Conservation (phyloP, 83 land plant genomes). For the Picea mariana region DNA sequence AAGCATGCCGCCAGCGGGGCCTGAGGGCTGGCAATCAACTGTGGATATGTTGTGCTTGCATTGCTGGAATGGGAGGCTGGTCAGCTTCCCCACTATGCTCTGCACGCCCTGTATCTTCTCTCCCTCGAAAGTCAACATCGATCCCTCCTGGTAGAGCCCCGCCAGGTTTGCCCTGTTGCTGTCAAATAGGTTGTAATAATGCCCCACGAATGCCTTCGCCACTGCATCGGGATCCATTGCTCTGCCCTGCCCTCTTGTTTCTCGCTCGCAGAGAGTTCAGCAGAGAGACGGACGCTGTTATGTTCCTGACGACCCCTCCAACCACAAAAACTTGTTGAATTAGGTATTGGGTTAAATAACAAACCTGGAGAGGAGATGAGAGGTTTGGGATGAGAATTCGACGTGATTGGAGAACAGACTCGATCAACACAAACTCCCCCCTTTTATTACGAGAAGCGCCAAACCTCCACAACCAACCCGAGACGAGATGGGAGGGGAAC, state of each 20-base stretch:
- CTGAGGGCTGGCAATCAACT: neutral
- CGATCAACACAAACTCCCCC: too few species aligned
- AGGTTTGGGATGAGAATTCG: too few species aligned
- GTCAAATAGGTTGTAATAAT: slow-evolving; percentile 74
- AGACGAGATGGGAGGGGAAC: too few species aligned
- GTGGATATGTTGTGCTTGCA: slow-evolving; percentile 7
- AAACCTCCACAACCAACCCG: too few species aligned
- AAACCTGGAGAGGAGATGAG: too few species aligned
- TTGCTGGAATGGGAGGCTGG: slow-evolving; percentile 20
- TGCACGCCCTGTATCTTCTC: slow-evolving; percentile 57
- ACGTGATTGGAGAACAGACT: too few species aligned
- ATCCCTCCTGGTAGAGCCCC: slow-evolving; percentile 57
- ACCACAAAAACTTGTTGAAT: too few species aligned
- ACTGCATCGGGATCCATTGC: slow-evolving; percentile 49
- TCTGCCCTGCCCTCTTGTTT: neutral
- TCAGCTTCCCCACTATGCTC: slow-evolving; percentile 29
- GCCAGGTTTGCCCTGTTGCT: slow-evolving; percentile 46
- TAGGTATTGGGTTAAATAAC: too few species aligned
- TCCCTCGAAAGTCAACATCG: slow-evolving; percentile 88
- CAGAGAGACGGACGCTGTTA: too few species aligned
- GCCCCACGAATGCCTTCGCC: slow-evolving; percentile 43
- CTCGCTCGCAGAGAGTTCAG: too few species aligned
- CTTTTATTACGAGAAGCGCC: too few species aligned
- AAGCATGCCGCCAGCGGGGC: slow-evolving; percentile 63
- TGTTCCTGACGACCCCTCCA: too few species aligned